Evolutionary conservation across 2,329 filamentous ascomycete species (phyloP).

Genomic region (Aspergillus viridinutans): DNA sequence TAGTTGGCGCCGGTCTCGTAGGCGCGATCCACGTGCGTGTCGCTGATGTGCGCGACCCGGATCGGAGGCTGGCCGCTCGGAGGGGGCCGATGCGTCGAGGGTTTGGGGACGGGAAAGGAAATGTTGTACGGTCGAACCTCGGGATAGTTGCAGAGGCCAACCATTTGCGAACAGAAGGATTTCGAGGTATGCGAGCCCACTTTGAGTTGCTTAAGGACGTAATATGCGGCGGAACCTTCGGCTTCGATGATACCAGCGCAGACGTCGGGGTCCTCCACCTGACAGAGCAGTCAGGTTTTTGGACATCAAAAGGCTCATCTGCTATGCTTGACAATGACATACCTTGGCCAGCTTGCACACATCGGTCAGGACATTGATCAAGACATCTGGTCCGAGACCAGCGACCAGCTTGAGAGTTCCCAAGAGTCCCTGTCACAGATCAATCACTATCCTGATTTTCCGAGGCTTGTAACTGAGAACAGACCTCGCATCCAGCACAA

Average conservation of each 20-base stretch:
- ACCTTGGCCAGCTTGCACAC: conserved; percentile 36
- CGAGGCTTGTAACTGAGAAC: neutral
- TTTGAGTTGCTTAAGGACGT: conserved; percentile 45
- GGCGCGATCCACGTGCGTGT: conserved; percentile 56
- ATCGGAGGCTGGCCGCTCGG: conserved; percentile 47
- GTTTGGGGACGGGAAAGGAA: conserved; percentile 42
- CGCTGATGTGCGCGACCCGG: conserved; percentile 57
- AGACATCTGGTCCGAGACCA: conserved; percentile 39
- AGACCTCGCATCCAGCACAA: conserved; percentile 29
- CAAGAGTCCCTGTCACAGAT: conserved; percentile 26
- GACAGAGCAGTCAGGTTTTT: neutral
- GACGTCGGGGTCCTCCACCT: conserved; percentile 53
- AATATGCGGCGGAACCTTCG: conserved; percentile 53
- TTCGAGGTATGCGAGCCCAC: conserved; percentile 49
- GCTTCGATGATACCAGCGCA: conserved; percentile 50
- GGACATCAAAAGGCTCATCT: neutral
- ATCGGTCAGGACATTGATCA: conserved; percentile 36
- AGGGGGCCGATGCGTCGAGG: conserved; percentile 36
- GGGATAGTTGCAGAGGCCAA: conserved; percentile 53
- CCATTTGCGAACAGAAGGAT: conserved; percentile 50
- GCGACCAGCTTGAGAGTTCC: conserved; percentile 44
- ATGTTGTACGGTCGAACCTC: conserved; percentile 42
- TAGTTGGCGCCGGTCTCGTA: conserved; percentile 53
- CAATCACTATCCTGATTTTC: neutral
- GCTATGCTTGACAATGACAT: conserved; percentile 4